These are phyloP conservation scores for Cladosporium phlei DNA, from an alignment of 2,329 filamentous ascomycete genomes.

Conservation along the genomic window DNA sequence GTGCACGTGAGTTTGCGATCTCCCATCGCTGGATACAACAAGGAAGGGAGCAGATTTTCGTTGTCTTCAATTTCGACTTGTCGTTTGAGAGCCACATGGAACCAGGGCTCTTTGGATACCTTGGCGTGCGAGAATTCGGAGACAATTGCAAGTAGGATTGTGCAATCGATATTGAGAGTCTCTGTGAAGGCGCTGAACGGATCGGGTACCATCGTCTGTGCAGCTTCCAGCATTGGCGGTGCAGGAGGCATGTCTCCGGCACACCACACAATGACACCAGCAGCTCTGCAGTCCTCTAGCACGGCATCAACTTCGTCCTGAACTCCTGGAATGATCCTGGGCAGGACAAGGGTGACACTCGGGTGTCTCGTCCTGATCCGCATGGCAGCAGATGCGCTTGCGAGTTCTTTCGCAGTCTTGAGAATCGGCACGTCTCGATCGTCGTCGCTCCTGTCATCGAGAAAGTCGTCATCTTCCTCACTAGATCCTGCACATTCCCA, in stretches of 20 bases:
- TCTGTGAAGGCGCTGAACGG: conserved; percentile 35
- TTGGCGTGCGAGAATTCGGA: conserved; percentile 66
- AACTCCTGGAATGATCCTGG: conserved; percentile 51
- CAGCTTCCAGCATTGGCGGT: conserved; percentile 23
- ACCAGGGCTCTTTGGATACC: conserved; percentile 45
- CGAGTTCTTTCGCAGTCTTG: conserved; percentile 55
- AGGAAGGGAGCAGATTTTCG: conserved; percentile 55
- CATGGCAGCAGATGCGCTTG: conserved; percentile 52
- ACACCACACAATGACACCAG: conserved; percentile 39
- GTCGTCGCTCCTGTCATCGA: conserved; percentile 43
- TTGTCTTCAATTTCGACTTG: conserved; percentile 62
- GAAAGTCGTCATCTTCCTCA: conserved; percentile 38
- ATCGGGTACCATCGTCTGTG: conserved; percentile 34
- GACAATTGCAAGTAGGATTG: conserved; percentile 65
- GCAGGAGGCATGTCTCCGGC: conserved; percentile 24
- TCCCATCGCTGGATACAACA: conserved; percentile 59
- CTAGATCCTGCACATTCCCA: conserved; percentile 51
- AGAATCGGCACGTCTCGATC: conserved; percentile 54
- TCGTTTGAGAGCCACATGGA: conserved; percentile 56
- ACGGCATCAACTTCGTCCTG: conserved; percentile 53
- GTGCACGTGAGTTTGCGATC: conserved; percentile 61
- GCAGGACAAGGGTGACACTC: conserved; percentile 55
- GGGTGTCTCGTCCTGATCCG: conserved; percentile 58
- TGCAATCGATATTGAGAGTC: conserved; percentile 60
- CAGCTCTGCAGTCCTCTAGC: conserved; percentile 51